These are phyloP conservation scores for Boletus barrowsii DNA, from an alignment of 768 basidiomycete genomes.

Conservation along the genomic window DNA sequence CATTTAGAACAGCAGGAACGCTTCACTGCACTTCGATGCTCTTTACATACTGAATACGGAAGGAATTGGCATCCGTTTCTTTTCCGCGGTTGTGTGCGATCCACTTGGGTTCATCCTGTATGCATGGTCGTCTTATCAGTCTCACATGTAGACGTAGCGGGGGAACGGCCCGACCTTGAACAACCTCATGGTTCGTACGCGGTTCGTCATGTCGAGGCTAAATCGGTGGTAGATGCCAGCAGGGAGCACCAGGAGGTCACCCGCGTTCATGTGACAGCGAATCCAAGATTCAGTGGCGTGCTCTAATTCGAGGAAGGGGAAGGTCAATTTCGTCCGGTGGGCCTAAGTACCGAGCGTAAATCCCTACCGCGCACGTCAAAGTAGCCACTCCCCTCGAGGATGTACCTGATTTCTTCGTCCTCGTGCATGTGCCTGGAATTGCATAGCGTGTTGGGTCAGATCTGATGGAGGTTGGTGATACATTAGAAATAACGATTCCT, in stretches of 20 bases:
- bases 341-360: neutral
- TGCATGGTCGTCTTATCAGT: neutral
- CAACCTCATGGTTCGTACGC: conserved; percentile 70
- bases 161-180: conserved; percentile 60
- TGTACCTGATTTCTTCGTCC: conserved; percentile 91
- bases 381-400: conserved; percentile 79
- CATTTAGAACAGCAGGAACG: no score
- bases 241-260: conserved; percentile 84
- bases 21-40: conserved; percentile 37
- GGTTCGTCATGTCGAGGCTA: conserved; percentile 73
- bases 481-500: neutral
- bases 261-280: conserved; percentile 68
- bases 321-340: no score
- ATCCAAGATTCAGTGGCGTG: conserved; percentile 73
- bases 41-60: conserved; percentile 58
- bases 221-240: conserved; percentile 93
- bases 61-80: conserved; percentile 62
- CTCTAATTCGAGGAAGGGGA: conserved; percentile 40
- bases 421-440: conserved; percentile 80
- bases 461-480: neutral
- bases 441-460: neutral
- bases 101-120: conserved; percentile 93
- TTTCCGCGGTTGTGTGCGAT: conserved; percentile 64
- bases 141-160: neutral
- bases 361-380: conserved; percentile 83